These are phyloP conservation scores for Phytopythium sindhum DNA, from an alignment of 352 stramenopile genomes.

Conservation along the genomic window DNA sequence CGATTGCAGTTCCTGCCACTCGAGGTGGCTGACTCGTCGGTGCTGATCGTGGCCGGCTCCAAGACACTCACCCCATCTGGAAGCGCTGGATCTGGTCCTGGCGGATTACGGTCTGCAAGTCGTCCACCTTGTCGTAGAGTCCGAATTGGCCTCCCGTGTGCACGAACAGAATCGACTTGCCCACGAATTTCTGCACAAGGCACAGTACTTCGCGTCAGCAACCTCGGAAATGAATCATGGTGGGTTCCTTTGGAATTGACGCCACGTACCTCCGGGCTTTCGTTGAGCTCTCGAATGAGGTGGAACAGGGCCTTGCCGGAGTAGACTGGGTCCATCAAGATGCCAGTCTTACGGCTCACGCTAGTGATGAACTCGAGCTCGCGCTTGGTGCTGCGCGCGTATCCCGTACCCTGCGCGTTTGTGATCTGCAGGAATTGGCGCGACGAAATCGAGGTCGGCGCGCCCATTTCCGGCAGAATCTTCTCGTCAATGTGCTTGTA, in stretches of 20 bases:
- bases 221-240: no score
- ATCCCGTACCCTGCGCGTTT: constrained; percentile 76
- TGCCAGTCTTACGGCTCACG: constrained; percentile 67
- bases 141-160: constrained; percentile 91
- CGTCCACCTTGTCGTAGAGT: constrained; percentile 88
- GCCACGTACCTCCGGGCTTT: constrained; percentile 44
- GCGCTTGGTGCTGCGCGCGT: constrained; percentile 69
- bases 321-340: constrained; percentile 87
- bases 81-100: constrained; percentile 56
- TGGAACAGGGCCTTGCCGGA: constrained; percentile 85
- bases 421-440: constrained; percentile 76
- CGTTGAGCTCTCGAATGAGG: constrained; percentile 74
- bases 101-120: constrained; percentile 55
- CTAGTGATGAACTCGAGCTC: constrained; percentile 77
- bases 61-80: constrained; percentile 33
- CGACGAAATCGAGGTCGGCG: constrained; percentile 41
- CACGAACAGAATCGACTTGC: constrained; percentile 87
- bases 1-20: background rate
- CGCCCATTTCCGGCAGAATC: constrained; percentile 73
- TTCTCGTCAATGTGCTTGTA: constrained; percentile 72
- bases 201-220: background rate
- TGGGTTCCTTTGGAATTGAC: no score
- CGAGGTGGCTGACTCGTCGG: background rate
- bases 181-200: constrained; percentile 61
- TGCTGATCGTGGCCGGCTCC: background rate